Base-by-base conservation (phyloP, 1,139 yeast species). In the Pichia sp. region DNA sequence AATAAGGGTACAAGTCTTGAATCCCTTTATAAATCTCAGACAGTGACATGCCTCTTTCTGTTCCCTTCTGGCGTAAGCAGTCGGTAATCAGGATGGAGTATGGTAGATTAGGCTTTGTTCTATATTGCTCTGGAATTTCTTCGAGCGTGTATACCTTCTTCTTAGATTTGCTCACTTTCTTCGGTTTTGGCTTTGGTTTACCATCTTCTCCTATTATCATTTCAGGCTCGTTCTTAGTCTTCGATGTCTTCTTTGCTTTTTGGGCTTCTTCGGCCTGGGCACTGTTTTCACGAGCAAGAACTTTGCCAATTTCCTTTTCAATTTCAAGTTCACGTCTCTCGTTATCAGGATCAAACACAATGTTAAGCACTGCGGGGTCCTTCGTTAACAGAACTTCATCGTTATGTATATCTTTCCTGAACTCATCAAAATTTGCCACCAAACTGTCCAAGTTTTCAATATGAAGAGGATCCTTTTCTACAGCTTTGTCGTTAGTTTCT, bases 1-100 rank as follows among this genome's bases (percentile, higher is more conserved):
- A 91, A 59, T 84, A 91, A 2, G 97, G 98, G 57, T 83, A 88
- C 10, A 82, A 62, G 28, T 85, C 94, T 54, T 83, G 83, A 35
- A 91, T 85, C 2, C 87, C 85, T 38, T 82, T 84, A 56, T 85
- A 81, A 30, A 91, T 85, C 47, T 87, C 96, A 11, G 85, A 76
- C 33, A 91, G 62, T 1, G 94, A 81, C 72, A 86, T 73, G 14
- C 95, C 96, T 31, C 73, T 69, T 30, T 64, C 67, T 5, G 74
- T 70, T 1, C 76, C 72, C 1, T 79, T 72, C 23, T 78, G 74
- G 44, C 83, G 69, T 44, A 91, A 63, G 35, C 94, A 91, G 18
- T 80, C 77, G 8, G 88, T 78, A 24, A 91, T 80, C 58, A 91
- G 67, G 31, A 78, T 74, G 14, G 94, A 84, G 54, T 84, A 83